phyloP scores from a whole-genome alignment of 1,284 basidiomycete genomes.

The Pisolithus thermaeus region DNA sequence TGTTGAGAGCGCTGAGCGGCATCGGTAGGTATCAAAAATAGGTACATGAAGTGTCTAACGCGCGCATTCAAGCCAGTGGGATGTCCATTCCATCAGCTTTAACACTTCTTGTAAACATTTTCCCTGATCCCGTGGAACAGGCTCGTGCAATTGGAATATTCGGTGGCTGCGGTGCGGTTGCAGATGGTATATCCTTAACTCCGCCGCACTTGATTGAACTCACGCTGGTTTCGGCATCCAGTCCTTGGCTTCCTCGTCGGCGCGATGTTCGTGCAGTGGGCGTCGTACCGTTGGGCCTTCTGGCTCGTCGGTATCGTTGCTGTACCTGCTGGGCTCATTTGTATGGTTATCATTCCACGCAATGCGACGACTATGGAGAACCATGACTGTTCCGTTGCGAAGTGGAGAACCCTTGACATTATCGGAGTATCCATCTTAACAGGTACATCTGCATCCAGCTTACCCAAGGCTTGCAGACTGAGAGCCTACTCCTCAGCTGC shows the following conservation, averaged over 20 bases:
- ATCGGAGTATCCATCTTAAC: constrained; percentile 28
- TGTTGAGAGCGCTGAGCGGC: constrained; percentile 40
- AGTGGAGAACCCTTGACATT: constrained; percentile 26
- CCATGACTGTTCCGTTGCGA: constrained; percentile 6
- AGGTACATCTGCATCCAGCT: constrained; percentile 12
- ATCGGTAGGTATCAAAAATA: constrained; percentile 25
- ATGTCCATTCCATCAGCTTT: constrained; percentile 46
- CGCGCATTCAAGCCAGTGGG: constrained; percentile 30
- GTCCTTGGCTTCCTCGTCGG: constrained; percentile 33
- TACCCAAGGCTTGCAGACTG: neutral
- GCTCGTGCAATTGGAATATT: constrained; percentile 41
- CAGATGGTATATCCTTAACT: constrained; percentile 31
- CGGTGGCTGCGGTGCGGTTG: constrained; percentile 40
- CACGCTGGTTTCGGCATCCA: constrained; percentile 6
- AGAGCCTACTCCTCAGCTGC: constrained; percentile 16
- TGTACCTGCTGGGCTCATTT: constrained; percentile 30
- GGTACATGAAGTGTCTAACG: neutral
- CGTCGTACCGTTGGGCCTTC: constrained; percentile 42
- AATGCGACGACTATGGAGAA: constrained; percentile 2
- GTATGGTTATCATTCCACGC: constrained; percentile 32
- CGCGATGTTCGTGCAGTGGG: constrained; percentile 31
- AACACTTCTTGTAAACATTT: constrained; percentile 39
- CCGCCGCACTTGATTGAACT: neutral
- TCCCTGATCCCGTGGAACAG: constrained; percentile 40
- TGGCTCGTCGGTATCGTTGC: constrained; percentile 38